Evolutionary conservation across 2,329 filamentous ascomycete species (phyloP).

Genomic region (Talaromyces verruculosus): DNA sequence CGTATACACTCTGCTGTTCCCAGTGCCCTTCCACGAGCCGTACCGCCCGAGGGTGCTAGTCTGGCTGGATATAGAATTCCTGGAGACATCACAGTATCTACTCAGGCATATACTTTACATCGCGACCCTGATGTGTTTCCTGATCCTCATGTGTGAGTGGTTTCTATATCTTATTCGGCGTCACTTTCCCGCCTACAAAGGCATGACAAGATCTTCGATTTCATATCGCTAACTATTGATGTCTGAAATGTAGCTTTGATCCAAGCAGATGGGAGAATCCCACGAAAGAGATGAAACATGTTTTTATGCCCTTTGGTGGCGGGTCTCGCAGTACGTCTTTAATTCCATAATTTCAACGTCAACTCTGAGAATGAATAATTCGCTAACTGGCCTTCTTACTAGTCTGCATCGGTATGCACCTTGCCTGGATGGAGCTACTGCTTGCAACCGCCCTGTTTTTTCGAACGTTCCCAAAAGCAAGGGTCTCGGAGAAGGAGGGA

Average conservation of each 20-base stretch:
- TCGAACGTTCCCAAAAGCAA: slow-evolving; percentile 24
- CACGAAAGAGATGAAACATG: slow-evolving; percentile 45
- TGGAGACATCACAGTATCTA: slow-evolving; percentile 52
- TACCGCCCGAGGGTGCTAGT: slow-evolving; percentile 46
- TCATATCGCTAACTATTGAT: slow-evolving; percentile 29
- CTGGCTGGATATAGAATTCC: slow-evolving; percentile 48
- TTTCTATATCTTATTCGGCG: neutral
- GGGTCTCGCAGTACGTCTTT: slow-evolving; percentile 53
- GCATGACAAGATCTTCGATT: slow-evolving; percentile 24
- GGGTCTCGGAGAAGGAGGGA: slow-evolving; percentile 18
- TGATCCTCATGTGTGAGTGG: slow-evolving; percentile 1
- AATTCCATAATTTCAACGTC: neutral
- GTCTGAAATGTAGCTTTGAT: slow-evolving; percentile 42
- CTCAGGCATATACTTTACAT: slow-evolving; percentile 55
- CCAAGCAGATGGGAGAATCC: slow-evolving; percentile 50
- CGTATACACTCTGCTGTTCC: slow-evolving; percentile 59
- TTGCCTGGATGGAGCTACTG: slow-evolving; percentile 59
- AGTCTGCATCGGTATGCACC: slow-evolving; percentile 65
- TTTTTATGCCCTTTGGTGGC: slow-evolving; percentile 67
- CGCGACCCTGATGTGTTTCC: slow-evolving; percentile 44
- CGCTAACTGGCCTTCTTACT: neutral
- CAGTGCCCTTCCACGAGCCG: slow-evolving; percentile 55
- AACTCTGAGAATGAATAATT: neutral
- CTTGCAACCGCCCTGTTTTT: slow-evolving; percentile 54
- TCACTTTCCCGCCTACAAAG: neutral